phyloP scores from a whole-genome alignment of 1,139 yeast species.

The Saccharomyces hybrid region DNA sequence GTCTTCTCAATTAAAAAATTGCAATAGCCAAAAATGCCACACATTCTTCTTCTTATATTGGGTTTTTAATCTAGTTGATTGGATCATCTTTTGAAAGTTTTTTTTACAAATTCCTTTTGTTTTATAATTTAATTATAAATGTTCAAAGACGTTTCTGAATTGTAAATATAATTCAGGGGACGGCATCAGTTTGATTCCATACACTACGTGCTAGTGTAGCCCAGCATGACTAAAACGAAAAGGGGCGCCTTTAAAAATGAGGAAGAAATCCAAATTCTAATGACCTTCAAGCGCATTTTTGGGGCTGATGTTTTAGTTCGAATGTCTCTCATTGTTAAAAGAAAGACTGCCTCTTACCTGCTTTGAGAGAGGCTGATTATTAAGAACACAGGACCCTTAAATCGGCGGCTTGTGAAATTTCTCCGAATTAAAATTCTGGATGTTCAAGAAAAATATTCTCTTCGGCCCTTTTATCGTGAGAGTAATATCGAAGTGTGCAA shows the following conservation, averaged over 20 bases:
- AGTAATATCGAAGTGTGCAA: neutral
- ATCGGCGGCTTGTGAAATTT: neutral
- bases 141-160: neutral
- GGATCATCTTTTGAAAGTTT: neutral
- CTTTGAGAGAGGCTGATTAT: neutral
- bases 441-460: neutral
- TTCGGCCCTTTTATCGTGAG: neutral
- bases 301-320: neutral
- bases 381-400: neutral
- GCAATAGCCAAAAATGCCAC: conserved; percentile 98
- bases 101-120: neutral
- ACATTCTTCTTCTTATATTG: conserved; percentile 28
- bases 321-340: neutral
- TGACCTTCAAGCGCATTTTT: neutral
- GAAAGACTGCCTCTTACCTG: neutral
- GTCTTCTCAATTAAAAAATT: conserved; percentile 89
- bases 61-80: neutral
- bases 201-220: neutral
- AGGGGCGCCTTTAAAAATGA: neutral
- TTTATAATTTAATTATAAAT: neutral
- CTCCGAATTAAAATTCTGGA: neutral
- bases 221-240: neutral
- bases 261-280: neutral
- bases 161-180: neutral
- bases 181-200: neutral